phyloP scores from a whole-genome alignment of 1,284 basidiomycete genomes.

The Singerocomus inundabilis region DNA sequence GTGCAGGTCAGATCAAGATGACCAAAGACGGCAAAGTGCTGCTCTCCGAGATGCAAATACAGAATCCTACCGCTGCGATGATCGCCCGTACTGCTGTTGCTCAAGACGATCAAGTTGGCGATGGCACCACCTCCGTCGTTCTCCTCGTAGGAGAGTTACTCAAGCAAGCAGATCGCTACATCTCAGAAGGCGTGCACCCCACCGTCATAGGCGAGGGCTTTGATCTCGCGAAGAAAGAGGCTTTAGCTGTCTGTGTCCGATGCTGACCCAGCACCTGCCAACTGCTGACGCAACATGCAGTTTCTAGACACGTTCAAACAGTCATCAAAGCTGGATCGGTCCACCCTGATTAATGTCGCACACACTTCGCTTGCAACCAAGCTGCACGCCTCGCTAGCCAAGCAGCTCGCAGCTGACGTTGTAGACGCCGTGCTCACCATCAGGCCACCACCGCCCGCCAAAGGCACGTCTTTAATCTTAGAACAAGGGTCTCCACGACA shows the following conservation, averaged over 20 bases:
- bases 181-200: constrained; percentile 97
- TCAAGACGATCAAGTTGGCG: constrained; percentile 98
- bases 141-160: constrained; percentile 95
- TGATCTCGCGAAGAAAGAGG: constrained; percentile 96
- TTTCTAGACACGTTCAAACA: constrained; percentile 93
- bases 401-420: constrained; percentile 87
- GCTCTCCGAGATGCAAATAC: constrained; percentile 99
- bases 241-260: constrained; percentile 65
- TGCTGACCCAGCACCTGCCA: constrained; percentile 12
- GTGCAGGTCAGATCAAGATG: constrained; percentile 99
- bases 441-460: constrained; percentile 63
- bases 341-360: constrained; percentile 90
- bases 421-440: constrained; percentile 96
- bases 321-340: constrained; percentile 75
- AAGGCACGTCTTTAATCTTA: constrained; percentile 44
- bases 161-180: constrained; percentile 98
- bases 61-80: constrained; percentile 99
- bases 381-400: constrained; percentile 80
- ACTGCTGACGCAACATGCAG: constrained; percentile 41
- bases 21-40: constrained; percentile 99
- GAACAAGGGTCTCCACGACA: constrained; percentile 20
- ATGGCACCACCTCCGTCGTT: constrained; percentile 98
- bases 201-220: constrained; percentile 95
- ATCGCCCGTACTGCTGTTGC: constrained; percentile 98
- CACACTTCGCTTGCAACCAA: constrained; percentile 96